Conservation (phyloP, 164 flowering plant species). For the Magnolia officinalis region DNA sequence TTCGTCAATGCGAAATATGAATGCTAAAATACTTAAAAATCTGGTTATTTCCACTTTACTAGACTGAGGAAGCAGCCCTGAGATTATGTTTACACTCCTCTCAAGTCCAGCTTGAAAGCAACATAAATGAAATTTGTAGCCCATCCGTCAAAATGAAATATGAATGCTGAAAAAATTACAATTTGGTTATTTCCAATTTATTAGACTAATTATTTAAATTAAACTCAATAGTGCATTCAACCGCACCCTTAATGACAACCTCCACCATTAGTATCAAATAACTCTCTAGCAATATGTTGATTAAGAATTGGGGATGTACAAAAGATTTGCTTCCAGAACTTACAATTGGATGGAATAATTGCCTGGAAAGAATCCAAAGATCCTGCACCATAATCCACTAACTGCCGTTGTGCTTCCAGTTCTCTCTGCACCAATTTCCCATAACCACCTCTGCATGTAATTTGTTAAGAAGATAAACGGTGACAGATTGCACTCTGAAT, state of each 20-base stretch:
- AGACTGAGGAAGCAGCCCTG: too few relatives aligned
- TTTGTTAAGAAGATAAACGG: conserved; percentile 38
- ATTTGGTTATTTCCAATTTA: too few relatives aligned
- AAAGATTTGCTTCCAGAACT: conserved; percentile 27
- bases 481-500: background rate
- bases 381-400: conserved; percentile 91
- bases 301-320: background rate
- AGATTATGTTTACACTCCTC: too few relatives aligned
- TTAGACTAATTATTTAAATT: too few relatives aligned
- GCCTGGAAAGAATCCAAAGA: conserved; percentile 73
- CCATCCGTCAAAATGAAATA: too few relatives aligned
- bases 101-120: too few relatives aligned
- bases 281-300: background rate
- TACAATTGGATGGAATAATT: conserved; percentile 60
- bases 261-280: background rate
- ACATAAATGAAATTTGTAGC: too few relatives aligned
- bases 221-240: too few relatives aligned
- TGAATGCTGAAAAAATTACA: too few relatives aligned
- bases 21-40: background rate
- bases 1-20: background rate
- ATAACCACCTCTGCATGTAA: conserved; percentile 95
- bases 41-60: too few relatives aligned
- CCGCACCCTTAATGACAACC: background rate
- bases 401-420: conserved; percentile 86
- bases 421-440: conserved; percentile 93